Evolutionary conservation across 2,329 filamentous ascomycete species (phyloP).

Genomic region (Phialophora tarda): DNA sequence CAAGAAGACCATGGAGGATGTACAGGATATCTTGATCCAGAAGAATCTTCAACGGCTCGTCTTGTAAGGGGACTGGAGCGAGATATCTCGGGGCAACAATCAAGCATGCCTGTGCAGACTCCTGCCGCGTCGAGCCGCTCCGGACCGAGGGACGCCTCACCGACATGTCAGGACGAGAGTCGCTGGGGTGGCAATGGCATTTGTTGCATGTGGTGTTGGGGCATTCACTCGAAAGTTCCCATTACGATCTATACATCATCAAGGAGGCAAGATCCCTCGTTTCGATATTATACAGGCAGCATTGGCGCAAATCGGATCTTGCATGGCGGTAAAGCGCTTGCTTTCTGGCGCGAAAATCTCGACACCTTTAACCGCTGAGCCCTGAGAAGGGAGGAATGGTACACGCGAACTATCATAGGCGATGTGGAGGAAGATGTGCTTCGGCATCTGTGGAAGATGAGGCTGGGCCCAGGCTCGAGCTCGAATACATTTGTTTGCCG

Average conservation of each 20-base stretch:
- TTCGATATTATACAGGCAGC: slow-evolving; percentile 26
- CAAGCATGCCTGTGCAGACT: background rate
- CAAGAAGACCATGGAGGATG: slow-evolving; percentile 84
- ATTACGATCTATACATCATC: slow-evolving; percentile 11
- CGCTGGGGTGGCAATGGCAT: background rate
- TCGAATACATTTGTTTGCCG: background rate
- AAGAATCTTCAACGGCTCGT: slow-evolving; percentile 81
- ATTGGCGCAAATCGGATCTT: slow-evolving; percentile 26
- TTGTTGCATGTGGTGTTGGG: slow-evolving; percentile 10
- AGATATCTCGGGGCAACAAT: background rate
- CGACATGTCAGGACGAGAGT: background rate
- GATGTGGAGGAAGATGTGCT: background rate
- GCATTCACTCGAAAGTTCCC: background rate
- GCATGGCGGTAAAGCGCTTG: slow-evolving; percentile 7
- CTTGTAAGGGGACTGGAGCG: slow-evolving; percentile 56
- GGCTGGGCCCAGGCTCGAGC: background rate
- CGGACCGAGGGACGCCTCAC: background rate
- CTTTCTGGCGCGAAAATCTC: slow-evolving; percentile 7
- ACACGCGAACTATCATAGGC: background rate
- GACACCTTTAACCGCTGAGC: slow-evolving; percentile 4
- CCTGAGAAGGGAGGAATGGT: background rate
- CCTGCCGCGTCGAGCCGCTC: background rate
- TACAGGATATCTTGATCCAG: slow-evolving; percentile 87
- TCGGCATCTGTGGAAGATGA: background rate
- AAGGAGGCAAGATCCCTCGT: slow-evolving; percentile 17